Evolutionary conservation across 2,329 filamentous ascomycete species (phyloP), one percentile per base, ranked within the genome.

Genomic region (Aspergillus fumigatiaffinis): DNA sequence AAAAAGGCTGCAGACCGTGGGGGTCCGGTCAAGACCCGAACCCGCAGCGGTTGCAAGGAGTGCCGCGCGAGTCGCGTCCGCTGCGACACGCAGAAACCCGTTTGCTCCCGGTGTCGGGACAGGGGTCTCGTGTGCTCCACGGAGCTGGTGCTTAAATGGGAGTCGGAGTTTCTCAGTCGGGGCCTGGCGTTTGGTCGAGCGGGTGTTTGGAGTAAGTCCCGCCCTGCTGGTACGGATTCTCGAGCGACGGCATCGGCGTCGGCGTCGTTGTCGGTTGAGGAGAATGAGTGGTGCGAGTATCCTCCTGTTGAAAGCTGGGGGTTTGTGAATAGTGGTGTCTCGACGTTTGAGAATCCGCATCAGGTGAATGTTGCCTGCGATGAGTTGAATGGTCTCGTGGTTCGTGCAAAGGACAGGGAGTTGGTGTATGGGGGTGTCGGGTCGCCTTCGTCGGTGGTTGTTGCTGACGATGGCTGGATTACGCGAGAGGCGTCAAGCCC

Each of bases 171-270:
- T 58, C 62, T 61, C 52, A 73, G 68, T 52, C 73, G 73, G 8
- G 76, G 76, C 10, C 61, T 76, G 52, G 76, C 76, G 4, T 78
- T 78, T 64, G 76, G 76, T 4, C 68, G 76, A 52, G 66, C 73
- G 25, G 76, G 76, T 38, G 70, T 77, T 38, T 77, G 76, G 76
- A 74, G 64, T 55, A 74, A 74, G 58, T 53, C 59, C 44, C 61
- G 59, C 44, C 41, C 60, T 28, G 58, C 59, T 61, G 68, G 51
- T 12, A 60, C 58, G 32, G 63, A 62, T 59, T 52, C 61, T 52
- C 57, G 62, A 48, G 32, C 66, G 50, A 32, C 55, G 25, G 60
- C 23, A n/a, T n/a, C 58, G n/a, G 23, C 61, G 32, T 60, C 60
- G 26, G 51, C 59, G 17, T 62, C 58, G n/a, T 41, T 54, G 12